Evolutionary conservation across 2,329 filamentous ascomycete genomes (phyloP), one percentile per base, ranked within the genome.

Genomic region (Emmonsiellopsis sp.): DNA sequence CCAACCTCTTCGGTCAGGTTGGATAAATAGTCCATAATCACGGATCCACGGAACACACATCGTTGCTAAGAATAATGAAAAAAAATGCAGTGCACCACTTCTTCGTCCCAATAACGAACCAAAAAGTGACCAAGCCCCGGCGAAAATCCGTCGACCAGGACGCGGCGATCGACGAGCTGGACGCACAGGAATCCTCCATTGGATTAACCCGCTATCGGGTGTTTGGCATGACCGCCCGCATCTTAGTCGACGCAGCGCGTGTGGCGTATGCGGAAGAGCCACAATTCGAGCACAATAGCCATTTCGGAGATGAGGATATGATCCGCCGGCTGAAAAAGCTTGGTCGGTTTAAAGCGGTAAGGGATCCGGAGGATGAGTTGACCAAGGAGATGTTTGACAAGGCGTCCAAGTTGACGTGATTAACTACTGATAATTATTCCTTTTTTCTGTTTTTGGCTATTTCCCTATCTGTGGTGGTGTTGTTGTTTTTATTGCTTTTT

Each of bases 211-310:
- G 86, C 39, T 95, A 93, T 71, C 84, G 87, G 60, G 90, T 97
- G 4, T 96, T 91, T 80, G 92, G 92, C 13, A 92, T 97, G 88
- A 97, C 92, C 51, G 92, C 89, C 2, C 77, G 89, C 51, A 92
- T 97, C 52, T 68, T 96, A 52, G 88, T 96, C 5, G 92, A 97
- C 71, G 86, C 87, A 4, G 91, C 92, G 36, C 77, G 88, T 57
- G 78, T 95, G 14, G 92, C 91, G 17, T 97, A 93, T 67, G 85
- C 73, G 2, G 80, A 86, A 71, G 82, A 88, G 65, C 92, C 92
- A 3, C 86, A 89, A 65, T 95, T 95, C 68, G 88, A 94, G 73
- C 81, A 82, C 62, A 81, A 83, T 56, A 75, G 74, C 52, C 77
- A 82, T 65, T 79, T 83, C 62, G 83, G 83, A 0, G 84, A 87